Conservation (phyloP, 192 early-diverging fungal species). For the Pilobolus umbonatus region DNA sequence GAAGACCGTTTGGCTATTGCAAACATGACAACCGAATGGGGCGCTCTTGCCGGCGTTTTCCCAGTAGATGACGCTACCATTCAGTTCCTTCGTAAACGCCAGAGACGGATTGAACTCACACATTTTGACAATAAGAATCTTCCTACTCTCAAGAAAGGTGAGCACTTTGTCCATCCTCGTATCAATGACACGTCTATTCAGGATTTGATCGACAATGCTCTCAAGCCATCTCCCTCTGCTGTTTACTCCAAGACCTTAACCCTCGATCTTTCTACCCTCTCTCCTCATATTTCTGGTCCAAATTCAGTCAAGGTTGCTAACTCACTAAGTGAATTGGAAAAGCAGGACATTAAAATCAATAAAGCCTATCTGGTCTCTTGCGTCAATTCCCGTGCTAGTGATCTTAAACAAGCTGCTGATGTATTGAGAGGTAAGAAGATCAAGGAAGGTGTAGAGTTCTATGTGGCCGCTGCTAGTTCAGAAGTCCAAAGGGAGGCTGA, state of each 20-base stretch:
- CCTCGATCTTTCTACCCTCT: conserved; percentile 82
- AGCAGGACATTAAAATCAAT: conserved; percentile 73
- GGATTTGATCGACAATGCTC: conserved; percentile 33
- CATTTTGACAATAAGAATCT: conserved; percentile 53
- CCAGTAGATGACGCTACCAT: conserved; percentile 81
- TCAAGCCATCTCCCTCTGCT: conserved; percentile 55
- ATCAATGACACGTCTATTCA: conserved; percentile 49
- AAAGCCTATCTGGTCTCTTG: conserved; percentile 98
- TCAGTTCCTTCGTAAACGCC: conserved; percentile 66
- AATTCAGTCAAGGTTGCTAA: conserved; percentile 94
- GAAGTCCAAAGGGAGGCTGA: conserved; percentile 89
- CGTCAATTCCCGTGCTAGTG: conserved; percentile 88
- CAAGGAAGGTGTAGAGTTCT: conserved; percentile 81
- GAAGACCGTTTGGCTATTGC: conserved; percentile 94
- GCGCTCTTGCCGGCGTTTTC: conserved; percentile 95
- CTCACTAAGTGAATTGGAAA: conserved; percentile 70
- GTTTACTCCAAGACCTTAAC: conserved; percentile 81
- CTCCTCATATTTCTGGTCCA: conserved; percentile 89
- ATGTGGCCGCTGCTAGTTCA: conserved; percentile 90
- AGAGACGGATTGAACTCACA: conserved; percentile 43
- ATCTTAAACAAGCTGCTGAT: conserved; percentile 83
- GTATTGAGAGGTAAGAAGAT: conserved; percentile 73
- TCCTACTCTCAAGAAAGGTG: conserved; percentile 33
- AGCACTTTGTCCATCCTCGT: conserved; percentile 50
- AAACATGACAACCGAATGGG: conserved; percentile 99